Base-by-base conservation (phyloP, 2,329 filamentous ascomycete species). In the Drechslerella coelobrocha region DNA sequence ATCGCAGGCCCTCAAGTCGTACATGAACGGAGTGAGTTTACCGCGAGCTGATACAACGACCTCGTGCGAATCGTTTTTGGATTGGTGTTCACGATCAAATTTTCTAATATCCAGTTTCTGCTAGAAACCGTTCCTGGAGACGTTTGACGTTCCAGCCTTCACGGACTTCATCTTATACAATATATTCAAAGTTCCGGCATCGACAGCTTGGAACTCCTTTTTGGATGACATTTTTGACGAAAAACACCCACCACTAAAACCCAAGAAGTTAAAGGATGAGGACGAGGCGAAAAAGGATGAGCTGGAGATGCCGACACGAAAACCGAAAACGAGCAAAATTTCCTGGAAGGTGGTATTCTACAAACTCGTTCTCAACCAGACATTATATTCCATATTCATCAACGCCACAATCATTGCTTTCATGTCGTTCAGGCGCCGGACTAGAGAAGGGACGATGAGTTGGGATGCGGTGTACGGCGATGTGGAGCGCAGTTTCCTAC, bases 291-390 rank as follows among this genome's bases (percentile, higher is more conserved):
- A 52, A 14, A 26, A 45, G 12, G 41, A 50, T 26, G 21, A 27
- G 2, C 34, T 39, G 23, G 19, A 54, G 17, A 24, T 7, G 8
- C 14, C 27, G 9, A 48, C 24, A 29, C 7, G 26, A 4, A 17
- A 39, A 19, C 19, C 34, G 12, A 41, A 47, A 9, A 14, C 6
- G 43, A 8, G 9, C 4, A 55, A 55, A 23, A 57, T 62, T 17
- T 31, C 54, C 17, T 69, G 65, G 65, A 69, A 69, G 31, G 29
- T 56, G 3, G 65, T 69, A 2, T 14, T 69, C 1, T 52, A 62
- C 39, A 69, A 69, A 27, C 57, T 69, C 37, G 24, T 69, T 29
- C 56, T 69, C 57, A 69, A 69, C 45, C 65, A 69, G 34, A 69
- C 65, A 14, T 21, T 69, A 17, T 69, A 50, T 43, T 61, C 57